A percentile compares a stretch with the other conserved stretches of the same genome.
Conservation (phyloP, 768 basidiomycete genomes). For the Russula foetens region DNA sequence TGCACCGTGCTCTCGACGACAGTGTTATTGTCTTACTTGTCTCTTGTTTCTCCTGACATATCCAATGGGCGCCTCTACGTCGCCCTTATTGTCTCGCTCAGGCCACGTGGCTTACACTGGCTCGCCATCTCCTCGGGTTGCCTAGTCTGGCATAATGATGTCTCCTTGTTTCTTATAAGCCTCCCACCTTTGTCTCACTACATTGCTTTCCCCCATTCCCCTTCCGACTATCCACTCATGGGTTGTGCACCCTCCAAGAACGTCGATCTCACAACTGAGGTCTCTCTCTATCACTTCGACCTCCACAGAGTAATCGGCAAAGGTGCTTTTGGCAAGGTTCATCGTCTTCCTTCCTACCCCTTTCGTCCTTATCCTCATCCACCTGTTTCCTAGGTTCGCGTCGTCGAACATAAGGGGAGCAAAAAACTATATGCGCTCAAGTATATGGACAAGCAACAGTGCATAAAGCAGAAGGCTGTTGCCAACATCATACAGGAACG, state of each 20-base stretch:
- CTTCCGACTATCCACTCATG: conserved; percentile 14
- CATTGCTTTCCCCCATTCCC: neutral
- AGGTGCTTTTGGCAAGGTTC: conserved; percentile 96
- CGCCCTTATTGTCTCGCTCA: conserved; percentile 7
- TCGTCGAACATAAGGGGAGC: conserved; percentile 48
- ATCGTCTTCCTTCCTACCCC: conserved; percentile 18
- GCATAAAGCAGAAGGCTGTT: conserved; percentile 43
- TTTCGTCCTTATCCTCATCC: neutral
- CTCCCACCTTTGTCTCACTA: neutral
- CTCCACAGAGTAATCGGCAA: conserved; percentile 93
- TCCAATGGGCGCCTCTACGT: neutral
- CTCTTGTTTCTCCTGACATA: neutral
- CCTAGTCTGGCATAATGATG: conserved; percentile 14
- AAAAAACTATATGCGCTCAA: conserved; percentile 47
- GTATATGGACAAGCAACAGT: conserved; percentile 50
- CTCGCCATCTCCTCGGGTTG: conserved; percentile 2
- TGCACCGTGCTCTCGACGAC: neutral
- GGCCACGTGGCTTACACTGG: conserved; percentile 11
- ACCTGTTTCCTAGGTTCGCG: conserved; percentile 36
- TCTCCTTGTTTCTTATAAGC: conserved; percentile 16
- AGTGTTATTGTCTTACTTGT: conserved; percentile 6
- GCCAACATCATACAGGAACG: conserved; percentile 48
- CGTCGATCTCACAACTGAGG: conserved; percentile 50
- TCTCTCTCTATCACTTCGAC: conserved; percentile 93
- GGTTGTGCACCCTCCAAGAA: conserved; percentile 33